Evolutionary conservation across 2,329 filamentous ascomycete genomes (phyloP), one percentile per base, ranked within the genome.

Genomic region (Sodiomyces alkalinus): DNA sequence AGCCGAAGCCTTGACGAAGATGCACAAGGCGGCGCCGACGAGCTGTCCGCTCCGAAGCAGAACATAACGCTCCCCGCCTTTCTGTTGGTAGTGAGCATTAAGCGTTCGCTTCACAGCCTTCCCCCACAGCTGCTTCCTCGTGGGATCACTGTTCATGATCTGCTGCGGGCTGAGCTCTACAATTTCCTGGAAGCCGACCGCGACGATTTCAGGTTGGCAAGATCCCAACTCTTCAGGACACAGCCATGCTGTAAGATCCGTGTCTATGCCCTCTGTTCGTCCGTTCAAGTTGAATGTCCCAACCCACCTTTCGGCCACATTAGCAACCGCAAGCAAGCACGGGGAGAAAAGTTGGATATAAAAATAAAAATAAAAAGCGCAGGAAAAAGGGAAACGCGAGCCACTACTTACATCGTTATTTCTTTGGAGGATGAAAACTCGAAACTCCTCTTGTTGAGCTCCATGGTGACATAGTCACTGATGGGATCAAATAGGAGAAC

Each of bases 161-260:
- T 98, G 90, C 49, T 96, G 87, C 11, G 92, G 90, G 42, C 83
- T 94, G 26, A 98, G 60, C 46, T 93, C 82, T n/a, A 98, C 90
- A 37, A 98, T 96, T 52, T 98, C 90, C 47, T 98, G 90, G 43
- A 98, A 96, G 0, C 83, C 90, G 11, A 94, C 76, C 6, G 80
- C 85, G 28, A 92, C 74, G 20, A 98, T 80, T 33, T 87, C 80
- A 5, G 90, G 86, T 35, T 80, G 73, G 26, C 69, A 61, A 4
- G 71, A 51, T 5, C 70, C 64, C 7, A 64, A 44, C 21, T 51
- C 50, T 4, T 65, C 55, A 1, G 81, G 80, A 44, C 80, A 85
- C 4, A 98, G 59, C 90, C 90, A 98, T 2, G 76, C 62, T 1
- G 80, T 78, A 9, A 98, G 60, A 46, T 96, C 86, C 37, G 82